Evolutionary conservation across 306 rosid species (phyloP).

Genomic region (Castanospermum australe): DNA sequence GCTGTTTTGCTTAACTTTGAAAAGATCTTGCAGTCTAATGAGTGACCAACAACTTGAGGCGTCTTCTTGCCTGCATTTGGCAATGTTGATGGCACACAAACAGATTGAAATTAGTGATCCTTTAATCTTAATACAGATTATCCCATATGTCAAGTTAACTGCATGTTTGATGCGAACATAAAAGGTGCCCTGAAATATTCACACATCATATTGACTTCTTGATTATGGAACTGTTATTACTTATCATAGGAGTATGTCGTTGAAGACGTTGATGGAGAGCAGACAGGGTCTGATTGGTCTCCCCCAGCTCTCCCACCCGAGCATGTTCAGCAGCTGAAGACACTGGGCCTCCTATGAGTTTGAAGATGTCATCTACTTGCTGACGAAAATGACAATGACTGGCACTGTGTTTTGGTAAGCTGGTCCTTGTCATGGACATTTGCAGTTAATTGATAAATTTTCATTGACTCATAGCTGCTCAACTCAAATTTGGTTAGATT

Average conservation of each 20-base stretch:
- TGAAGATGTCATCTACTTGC: conserved; percentile 27
- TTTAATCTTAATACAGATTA: neutral
- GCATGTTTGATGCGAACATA: neutral
- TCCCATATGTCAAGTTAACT: neutral
- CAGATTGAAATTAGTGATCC: neutral
- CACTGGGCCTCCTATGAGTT: conserved; percentile 77
- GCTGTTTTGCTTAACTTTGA: conserved; percentile 15
- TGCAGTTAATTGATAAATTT: conserved; percentile 21
- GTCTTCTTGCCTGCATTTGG: neutral
- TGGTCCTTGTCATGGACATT: conserved; percentile 22
- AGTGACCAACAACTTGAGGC: neutral
- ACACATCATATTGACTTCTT: conserved; percentile 9
- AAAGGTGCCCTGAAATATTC: neutral
- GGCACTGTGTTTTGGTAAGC: conserved; percentile 30
- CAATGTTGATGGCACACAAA: neutral
- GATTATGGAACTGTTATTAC: conserved; percentile 23
- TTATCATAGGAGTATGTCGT: conserved; percentile 83
- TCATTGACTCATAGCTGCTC: conserved; percentile 25
- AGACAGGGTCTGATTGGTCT: conserved; percentile 87
- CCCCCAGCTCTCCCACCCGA: conserved; percentile 85
- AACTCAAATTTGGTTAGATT: conserved; percentile 32
- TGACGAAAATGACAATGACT: conserved; percentile 34
- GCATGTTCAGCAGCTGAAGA: conserved; percentile 90
- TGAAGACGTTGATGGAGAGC: conserved; percentile 94
- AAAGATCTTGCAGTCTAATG: neutral